Evolutionary conservation across 2,329 filamentous ascomycete species (phyloP), one percentile per base, ranked within the genome.

Genomic region (Trichoderma harzianum): DNA sequence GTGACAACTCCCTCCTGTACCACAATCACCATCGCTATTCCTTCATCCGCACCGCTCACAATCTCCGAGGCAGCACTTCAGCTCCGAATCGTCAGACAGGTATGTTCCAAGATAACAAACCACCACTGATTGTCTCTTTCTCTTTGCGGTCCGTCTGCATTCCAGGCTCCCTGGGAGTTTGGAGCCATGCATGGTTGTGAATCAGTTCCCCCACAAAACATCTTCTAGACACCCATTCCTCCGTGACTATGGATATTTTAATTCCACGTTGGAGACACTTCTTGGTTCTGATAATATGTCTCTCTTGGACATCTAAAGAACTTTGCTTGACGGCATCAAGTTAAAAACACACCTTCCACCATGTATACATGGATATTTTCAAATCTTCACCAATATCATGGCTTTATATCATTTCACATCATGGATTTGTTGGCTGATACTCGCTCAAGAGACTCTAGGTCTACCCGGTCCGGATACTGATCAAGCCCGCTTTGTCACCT

Each of bases 361-460:
- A 60, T 64, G 58, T 53, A 69, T 62, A 47, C 39, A 63, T 51
- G 68, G 69, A 71, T 51, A 63, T 60, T 30, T 30, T 30, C 26
- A 57, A 63, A 30, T 43, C 21, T 24, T 47, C 61, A 68, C 61
- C 14, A 74, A 73, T 71, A 68, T 55, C 26, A 75, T 75, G 74
- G 34, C 70, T n/a, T 51, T 63, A 34, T 36, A 60, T 66, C 39
- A 36, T 6, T 24, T 68, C 10, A 66, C 72, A 26, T 43, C 53
- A 53, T 75, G 71, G 51, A 43, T 70, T 58, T 69, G 28, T 68
- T 74, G 69, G 74, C 74, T 75, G 64, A 75, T 70, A 11, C 28
- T 60, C 68, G 21, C 51, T 58, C 51, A 72, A 74, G 72, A 63
- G 21, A 70, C 62, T 55, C 32, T 63, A 6, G 34, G 30, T 21